Evolutionary conservation across 371 early-diverging fungal species (phyloP).

Genomic region (Apophysomyces ossiformis): DNA sequence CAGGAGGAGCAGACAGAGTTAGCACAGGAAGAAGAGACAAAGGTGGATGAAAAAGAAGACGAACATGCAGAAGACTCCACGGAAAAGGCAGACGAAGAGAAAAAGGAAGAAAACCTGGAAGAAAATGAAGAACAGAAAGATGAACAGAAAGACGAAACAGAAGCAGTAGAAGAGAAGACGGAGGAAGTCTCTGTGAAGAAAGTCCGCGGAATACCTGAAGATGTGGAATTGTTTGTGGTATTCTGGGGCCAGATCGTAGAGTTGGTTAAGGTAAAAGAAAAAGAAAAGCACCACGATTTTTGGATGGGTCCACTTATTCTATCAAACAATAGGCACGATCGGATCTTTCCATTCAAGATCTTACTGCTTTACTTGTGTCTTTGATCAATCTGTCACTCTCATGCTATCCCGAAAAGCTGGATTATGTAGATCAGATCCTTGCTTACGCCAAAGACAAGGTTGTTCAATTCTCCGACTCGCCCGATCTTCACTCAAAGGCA

Average conservation of each 20-base stretch:
- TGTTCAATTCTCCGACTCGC: constrained; percentile 50
- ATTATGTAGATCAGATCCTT: constrained; percentile 87
- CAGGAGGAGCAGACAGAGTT: constrained; percentile 29
- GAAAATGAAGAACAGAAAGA: constrained; percentile 22
- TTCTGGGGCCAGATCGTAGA: constrained; percentile 95
- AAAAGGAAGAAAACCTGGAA: constrained; percentile 5
- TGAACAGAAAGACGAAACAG: constrained; percentile 31
- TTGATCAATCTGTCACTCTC: constrained; percentile 88
- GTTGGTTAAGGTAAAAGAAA: constrained; percentile 75
- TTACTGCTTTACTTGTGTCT: constrained; percentile 85
- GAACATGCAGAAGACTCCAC: constrained; percentile 13
- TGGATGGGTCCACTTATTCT: not conserved
- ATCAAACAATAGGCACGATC: constrained; percentile 59
- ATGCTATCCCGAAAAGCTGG: constrained; percentile 88
- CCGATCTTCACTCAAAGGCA: constrained; percentile 65
- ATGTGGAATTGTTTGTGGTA: constrained; percentile 88
- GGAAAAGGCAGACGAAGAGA: constrained; percentile 10
- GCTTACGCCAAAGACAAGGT: constrained; percentile 78
- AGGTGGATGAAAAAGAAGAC: constrained; percentile 26
- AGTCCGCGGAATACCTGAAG: constrained; percentile 80
- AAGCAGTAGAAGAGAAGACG: constrained; percentile 24
- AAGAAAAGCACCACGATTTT: not conserved
- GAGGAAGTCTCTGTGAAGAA: constrained; percentile 28
- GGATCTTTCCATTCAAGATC: constrained; percentile 89
- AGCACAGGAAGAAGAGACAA: constrained; percentile 28